Evolutionary conservation across 2,329 filamentous ascomycete genomes (phyloP), one percentile per base, ranked within the genome.

Genomic region (Xylaria sp.): DNA sequence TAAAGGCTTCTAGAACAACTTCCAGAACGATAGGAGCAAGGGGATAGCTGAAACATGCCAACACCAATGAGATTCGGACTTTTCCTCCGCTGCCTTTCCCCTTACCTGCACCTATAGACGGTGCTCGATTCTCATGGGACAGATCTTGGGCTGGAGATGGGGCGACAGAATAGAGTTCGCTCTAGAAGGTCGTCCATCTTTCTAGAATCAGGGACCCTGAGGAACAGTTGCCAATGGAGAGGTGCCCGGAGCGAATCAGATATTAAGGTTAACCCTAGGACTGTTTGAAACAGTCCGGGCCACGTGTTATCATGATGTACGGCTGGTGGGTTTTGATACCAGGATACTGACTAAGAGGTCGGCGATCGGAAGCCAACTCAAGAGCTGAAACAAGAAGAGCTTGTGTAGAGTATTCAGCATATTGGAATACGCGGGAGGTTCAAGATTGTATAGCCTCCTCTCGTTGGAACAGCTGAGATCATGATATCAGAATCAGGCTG

Each of bases 1-100:
- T 60, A 44, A 34, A 23, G 52, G 55, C 12, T 63, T 66, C 63
- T 66, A 56, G 54, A 37, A 34, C 20, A 58, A 54, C 13, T 63
- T 69, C 63, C 63, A 66, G 59, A 55, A 51, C 6, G 4, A 10
- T 41, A 18, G 10, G 20, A 18, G 13, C 8, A 34, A n/a, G 51
- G 34, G 28, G 31, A 28, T 37, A 37, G 20, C 28, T 8, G 18
- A 23, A 3, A 31, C 18, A n/a, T 37, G 9, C 28, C n/a, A 37
- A 9, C 5, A 20, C 52, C 28, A 55, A 55, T 37, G 12, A 12
- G 28, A 8, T 55, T 55, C 15, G 10, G n/a, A 37, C 8, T 10
- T 20, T 10, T 34, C 18, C 28, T 34, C 9, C 4, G 10, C n/a
- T 12, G 1, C n/a, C 15, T 20, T 48, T 23, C n/a, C 8, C 10